These are phyloP conservation scores for Candida tetrigidarum DNA, from an alignment of 1,139 yeast genomes.

Conservation along the genomic window DNA sequence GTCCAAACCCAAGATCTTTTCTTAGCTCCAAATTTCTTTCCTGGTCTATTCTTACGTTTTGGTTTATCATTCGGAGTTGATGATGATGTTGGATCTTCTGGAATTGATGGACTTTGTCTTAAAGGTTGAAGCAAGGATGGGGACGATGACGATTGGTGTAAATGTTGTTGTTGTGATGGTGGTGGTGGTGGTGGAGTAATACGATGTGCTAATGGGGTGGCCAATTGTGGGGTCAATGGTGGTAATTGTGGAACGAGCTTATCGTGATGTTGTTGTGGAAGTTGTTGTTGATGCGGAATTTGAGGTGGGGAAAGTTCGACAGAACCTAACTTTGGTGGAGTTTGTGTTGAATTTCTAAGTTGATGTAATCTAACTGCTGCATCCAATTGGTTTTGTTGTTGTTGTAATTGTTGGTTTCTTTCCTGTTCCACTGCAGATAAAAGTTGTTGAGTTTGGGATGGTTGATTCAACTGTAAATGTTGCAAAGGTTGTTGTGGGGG, in stretches of 20 bases:
- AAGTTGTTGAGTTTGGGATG: slow-evolving; percentile 2
- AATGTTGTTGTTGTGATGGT: background rate
- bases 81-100: background rate
- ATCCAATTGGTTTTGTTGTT: slow-evolving; percentile 4
- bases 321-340: background rate
- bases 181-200: slow-evolving; percentile 1
- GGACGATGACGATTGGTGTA: slow-evolving; percentile 11
- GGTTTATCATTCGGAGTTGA: slow-evolving; percentile 16
- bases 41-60: slow-evolving; percentile 47
- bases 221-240: slow-evolving; percentile 4
- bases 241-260: slow-evolving; percentile 4
- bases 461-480: background rate
- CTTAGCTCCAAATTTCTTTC: slow-evolving; percentile 60
- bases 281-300: slow-evolving; percentile 1
- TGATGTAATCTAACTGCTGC: slow-evolving; percentile 6
- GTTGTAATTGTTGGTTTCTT: slow-evolving; percentile 2
- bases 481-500: slow-evolving; percentile 4
- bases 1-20: slow-evolving; percentile 67
- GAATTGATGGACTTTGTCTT: slow-evolving; percentile 2
- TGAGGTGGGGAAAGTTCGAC: slow-evolving; percentile 1
- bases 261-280: background rate
- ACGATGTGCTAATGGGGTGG: background rate
- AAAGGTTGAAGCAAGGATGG: slow-evolving; percentile 13
- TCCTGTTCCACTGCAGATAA: slow-evolving; percentile 1
- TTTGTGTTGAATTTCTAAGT: slow-evolving; percentile 1